Conservation (phyloP, 139 green algal species). For the Mychonastes homosphaera region DNA sequence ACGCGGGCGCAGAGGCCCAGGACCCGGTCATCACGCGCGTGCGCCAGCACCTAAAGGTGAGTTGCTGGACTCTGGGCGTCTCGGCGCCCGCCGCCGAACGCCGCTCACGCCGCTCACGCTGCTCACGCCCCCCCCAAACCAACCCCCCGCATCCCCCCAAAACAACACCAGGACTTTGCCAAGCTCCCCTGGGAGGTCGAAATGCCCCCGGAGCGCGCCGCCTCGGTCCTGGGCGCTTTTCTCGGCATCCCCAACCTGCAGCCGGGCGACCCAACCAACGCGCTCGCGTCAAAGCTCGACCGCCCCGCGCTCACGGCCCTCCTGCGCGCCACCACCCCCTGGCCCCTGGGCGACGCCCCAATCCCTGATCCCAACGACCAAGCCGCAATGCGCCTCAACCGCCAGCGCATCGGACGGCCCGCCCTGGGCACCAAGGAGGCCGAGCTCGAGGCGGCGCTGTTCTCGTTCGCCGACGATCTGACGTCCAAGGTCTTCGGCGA, state of each 20-base stretch:
- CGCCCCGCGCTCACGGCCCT: slow-evolving; percentile 27
- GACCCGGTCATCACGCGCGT: slow-evolving; percentile 10
- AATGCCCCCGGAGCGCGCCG: slow-evolving; percentile 27
- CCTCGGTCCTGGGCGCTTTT: slow-evolving; percentile 33
- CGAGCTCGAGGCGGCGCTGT: slow-evolving; percentile 42
- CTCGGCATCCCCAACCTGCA: slow-evolving; percentile 26
- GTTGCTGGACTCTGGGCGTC: neutral
- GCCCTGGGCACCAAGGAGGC: slow-evolving; percentile 24
- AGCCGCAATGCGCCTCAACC: no score
- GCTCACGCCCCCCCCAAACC: neutral
- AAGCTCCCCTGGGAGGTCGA: slow-evolving; percentile 40
- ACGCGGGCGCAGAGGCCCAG: slow-evolving; percentile 5
- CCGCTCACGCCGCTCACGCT: neutral
- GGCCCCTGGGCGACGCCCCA: no score
- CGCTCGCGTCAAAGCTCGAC: no score
- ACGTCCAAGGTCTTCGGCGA: slow-evolving; percentile 37
- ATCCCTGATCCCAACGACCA: no score
- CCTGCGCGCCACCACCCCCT: slow-evolving; percentile 27
- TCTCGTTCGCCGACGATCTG: slow-evolving; percentile 37
- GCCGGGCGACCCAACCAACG: no score
- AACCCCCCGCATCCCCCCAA: neutral
- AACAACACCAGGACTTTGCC: slow-evolving; percentile 23
- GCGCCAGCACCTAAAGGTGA: slow-evolving; percentile 16
- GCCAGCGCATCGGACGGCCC: no score
- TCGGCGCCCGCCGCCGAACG: slow-evolving; percentile 1